Base-by-base conservation (phyloP, 108 stramenopile genomes). In the Cyclotella atomus region DNA sequence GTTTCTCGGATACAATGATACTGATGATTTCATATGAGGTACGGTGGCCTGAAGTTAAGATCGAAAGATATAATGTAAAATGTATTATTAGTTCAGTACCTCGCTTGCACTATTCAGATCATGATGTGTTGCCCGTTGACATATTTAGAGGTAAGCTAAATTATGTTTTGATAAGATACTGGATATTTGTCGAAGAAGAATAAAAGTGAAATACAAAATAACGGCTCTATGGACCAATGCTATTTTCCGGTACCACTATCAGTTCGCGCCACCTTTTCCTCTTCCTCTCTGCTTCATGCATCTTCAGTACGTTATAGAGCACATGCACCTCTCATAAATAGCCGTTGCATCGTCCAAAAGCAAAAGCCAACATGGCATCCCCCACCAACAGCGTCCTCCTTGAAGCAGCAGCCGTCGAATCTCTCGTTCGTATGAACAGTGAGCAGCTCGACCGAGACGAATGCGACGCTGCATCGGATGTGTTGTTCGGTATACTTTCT, bases 351-450 rank as follows among this genome's bases (percentile, higher is more conserved):
- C 47, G n/a, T n/a, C 47, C 9, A 9, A 9, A n/a, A 9, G n/a
- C n/a, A 9, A 4, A 19, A 49, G n/a, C 47, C n/a, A 32, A 57
- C 47, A 49, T 57, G 56, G 29, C 29, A 7, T 57, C 29, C 12
- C 32, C n/a, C 32, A 10, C 56, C 10, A 30, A 32, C 30, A 30
- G 15, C n/a, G 32, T 30, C 17, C 56, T 57, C 17, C 56, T 57
- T 32, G 56, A 57, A 4, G 56, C 15, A 32, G 28, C 56, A 57
- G 56, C 56, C 5, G 56, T 19, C 9, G 56, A 28, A 32, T 57
- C 19, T 30, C 56, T 57, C 6, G 56, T 57, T 32, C 56, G 29
- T 15, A 57, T 57, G 56, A 57, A 57, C 32, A 32, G 30, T 57
- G 19, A 29, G 29, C 29, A 12, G 30, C 30, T 57, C 12, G 32